Evolutionary conservation across 257 asterid species (phyloP), one percentile per base, ranked within the genome.

Genomic region (Solanum bukasovii): DNA sequence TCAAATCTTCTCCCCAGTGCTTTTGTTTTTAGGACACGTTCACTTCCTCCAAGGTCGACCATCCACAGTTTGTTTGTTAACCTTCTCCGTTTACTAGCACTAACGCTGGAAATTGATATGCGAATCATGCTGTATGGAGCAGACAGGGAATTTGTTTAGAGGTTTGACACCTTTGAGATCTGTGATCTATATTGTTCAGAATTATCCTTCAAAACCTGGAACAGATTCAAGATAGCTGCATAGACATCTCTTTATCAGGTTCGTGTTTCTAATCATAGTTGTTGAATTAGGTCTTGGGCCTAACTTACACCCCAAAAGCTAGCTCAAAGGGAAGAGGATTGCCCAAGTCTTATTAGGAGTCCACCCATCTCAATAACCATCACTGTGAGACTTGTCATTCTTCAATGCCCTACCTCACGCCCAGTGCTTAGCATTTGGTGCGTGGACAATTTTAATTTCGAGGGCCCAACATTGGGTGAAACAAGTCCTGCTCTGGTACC

Each of bases 31-130:
- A 87, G 75, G 18, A 87, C 87, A 18, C 89, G 70, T 67, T 88
- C 90, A 71, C 90, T 88, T 84, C 90, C 90, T n/a, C 90, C 90
- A 56, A 88, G 88, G 84, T 88, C 90, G 31, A 88, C 68, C 78
- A 88, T 20, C 90, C 90, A 88, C 78, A 88, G 63, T 84, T 88
- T 88, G 79, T 88, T 88, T 61, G 63, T 84, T 38, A 72, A 25
- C 52, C 85, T 88, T 84, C 79, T 38, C 37, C 68, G 75, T 61
- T 88, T 84, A 59, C 78, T 74, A 52, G 84, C 88, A 88, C 35
- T 59, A 84, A 40, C 9, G 63, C 86, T 83, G 11, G 90, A 83
- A 33, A 88, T 84, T 59, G 70, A 84, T 72, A 88, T 88, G 61
- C 86, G 79, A 83, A 88, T 88, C 90, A 88, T 68, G 90, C 85